Conservation (phyloP, 2,329 filamentous ascomycete genomes). For the Phyllosticta capitalensis region DNA sequence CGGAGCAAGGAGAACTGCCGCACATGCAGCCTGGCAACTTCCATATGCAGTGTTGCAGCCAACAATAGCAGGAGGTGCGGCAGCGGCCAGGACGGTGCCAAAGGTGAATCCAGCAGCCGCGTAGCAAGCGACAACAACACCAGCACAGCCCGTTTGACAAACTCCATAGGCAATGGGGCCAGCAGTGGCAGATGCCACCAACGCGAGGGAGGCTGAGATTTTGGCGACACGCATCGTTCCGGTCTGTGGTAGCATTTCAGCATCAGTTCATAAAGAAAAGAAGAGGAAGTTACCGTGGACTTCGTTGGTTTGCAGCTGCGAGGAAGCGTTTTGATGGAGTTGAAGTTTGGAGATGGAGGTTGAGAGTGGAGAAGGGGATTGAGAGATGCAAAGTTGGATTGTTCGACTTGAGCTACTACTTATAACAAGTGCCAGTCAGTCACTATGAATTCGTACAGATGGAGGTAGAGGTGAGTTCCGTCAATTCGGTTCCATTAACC, state of each 20-base stretch:
- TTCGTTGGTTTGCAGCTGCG: background rate
- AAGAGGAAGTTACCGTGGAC: background rate
- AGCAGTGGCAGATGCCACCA: constrained; percentile 12
- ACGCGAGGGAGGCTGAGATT: background rate
- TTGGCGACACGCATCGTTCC: background rate
- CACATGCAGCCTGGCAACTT: constrained; percentile 38
- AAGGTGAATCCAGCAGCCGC: constrained; percentile 34
- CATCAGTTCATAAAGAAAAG: background rate
- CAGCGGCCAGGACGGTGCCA: constrained; percentile 29
- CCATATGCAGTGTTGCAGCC: constrained; percentile 40
- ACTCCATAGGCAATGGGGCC: constrained; percentile 34
- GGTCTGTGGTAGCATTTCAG: background rate
- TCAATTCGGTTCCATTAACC: too few relatives aligned
- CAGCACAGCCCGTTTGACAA: constrained; percentile 40
- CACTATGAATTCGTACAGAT: too few relatives aligned
- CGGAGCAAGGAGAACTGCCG: constrained; percentile 24
- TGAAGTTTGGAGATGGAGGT: too few relatives aligned
- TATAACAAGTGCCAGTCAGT: too few relatives aligned
- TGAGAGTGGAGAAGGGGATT: too few relatives aligned
- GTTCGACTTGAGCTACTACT: too few relatives aligned
- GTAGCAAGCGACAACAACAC: constrained; percentile 39
- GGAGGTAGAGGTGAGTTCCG: too few relatives aligned
- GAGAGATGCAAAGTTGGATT: too few relatives aligned
- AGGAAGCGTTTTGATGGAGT: too few relatives aligned
- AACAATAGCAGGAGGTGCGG: constrained; percentile 33